A percentile compares a stretch with the other conserved stretches of the same genome.
phyloP scores from a whole-genome alignment of 257 asterid genomes.

The Cordia subcordata region DNA sequence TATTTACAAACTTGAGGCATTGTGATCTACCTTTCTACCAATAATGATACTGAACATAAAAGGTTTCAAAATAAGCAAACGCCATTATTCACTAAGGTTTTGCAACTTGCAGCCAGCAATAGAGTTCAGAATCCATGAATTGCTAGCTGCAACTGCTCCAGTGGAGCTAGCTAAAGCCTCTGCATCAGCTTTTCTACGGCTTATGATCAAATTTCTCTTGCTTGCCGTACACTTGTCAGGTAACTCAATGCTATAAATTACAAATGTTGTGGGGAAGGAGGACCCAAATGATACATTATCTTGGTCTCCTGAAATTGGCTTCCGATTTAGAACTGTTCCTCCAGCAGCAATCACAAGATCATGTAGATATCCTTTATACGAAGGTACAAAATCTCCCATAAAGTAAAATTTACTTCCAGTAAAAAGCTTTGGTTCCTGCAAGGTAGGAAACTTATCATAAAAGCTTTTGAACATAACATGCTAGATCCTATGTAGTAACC shows the following conservation, averaged over 20 bases:
- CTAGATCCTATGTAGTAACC: too few species aligned
- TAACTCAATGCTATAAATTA: conserved; percentile 58
- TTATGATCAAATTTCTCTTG: conserved; percentile 25
- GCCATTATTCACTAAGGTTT: conserved; percentile 12
- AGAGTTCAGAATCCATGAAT: conserved; percentile 74
- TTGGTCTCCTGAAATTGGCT: conserved; percentile 52
- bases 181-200: conserved; percentile 40
- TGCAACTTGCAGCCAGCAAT: conserved; percentile 66
- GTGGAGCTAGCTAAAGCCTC: conserved; percentile 56
- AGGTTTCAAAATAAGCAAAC: too few species aligned
- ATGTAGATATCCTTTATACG: conserved; percentile 69
- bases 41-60: too few species aligned
- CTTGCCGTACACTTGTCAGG: conserved; percentile 40
- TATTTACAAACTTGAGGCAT: background rate
- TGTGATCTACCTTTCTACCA: too few species aligned
- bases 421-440: conserved; percentile 87
- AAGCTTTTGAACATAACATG: background rate
- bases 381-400: conserved; percentile 56
- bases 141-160: conserved; percentile 57
- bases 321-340: conserved; percentile 69
- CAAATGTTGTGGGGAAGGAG: conserved; percentile 27
- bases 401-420: conserved; percentile 58
- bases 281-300: conserved; percentile 13
- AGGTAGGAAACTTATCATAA: conserved; percentile 4
- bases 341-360: conserved; percentile 86